A percentile compares a stretch with the other conserved stretches of the same genome.
Evolutionary conservation across 2,329 filamentous ascomycete genomes (phyloP).

Genomic region (Trichoderma oligosporum): DNA sequence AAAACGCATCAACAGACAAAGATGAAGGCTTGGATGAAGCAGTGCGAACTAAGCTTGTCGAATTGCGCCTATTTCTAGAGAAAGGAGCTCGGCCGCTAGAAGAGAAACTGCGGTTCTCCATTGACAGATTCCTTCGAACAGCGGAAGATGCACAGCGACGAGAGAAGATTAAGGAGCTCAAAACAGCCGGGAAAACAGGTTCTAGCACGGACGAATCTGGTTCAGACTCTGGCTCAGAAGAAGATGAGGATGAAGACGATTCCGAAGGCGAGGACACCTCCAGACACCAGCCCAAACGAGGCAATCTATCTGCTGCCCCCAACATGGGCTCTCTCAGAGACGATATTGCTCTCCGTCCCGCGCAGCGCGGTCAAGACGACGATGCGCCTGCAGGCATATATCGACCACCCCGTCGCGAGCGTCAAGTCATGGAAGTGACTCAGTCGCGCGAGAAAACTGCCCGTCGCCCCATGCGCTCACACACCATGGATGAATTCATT

Average conservation of each 20-base stretch:
- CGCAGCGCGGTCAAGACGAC: constrained; percentile 31
- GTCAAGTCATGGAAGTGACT: constrained; percentile 75
- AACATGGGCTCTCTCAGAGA: constrained; percentile 34
- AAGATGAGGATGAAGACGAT: constrained; percentile 39
- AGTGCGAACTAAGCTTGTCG: constrained; percentile 81
- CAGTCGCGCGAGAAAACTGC: constrained; percentile 57
- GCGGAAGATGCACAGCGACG: constrained; percentile 67
- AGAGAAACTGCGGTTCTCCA: constrained; percentile 86
- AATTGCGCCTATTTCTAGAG: constrained; percentile 88
- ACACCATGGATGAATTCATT: constrained; percentile 89
- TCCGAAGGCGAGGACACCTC: constrained; percentile 26
- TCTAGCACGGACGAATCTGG: constrained; percentile 25
- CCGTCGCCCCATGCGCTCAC: constrained; percentile 66
- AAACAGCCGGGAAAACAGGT: constrained; percentile 25
- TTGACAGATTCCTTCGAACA: constrained; percentile 88
- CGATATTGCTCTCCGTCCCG: constrained; percentile 30
- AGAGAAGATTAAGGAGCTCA: constrained; percentile 36
- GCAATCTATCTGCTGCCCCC: constrained; percentile 31
- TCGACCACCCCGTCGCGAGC: constrained; percentile 81
- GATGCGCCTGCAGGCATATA: constrained; percentile 65
- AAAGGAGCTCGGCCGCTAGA: constrained; percentile 88
- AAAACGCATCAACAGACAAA: constrained; percentile 28
- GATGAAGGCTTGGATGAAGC: constrained; percentile 54
- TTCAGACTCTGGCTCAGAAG: constrained; percentile 30
- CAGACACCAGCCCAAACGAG: constrained; percentile 24